phyloP scores from a whole-genome alignment of 2,329 filamentous ascomycete species.

The Metarhizium album region DNA sequence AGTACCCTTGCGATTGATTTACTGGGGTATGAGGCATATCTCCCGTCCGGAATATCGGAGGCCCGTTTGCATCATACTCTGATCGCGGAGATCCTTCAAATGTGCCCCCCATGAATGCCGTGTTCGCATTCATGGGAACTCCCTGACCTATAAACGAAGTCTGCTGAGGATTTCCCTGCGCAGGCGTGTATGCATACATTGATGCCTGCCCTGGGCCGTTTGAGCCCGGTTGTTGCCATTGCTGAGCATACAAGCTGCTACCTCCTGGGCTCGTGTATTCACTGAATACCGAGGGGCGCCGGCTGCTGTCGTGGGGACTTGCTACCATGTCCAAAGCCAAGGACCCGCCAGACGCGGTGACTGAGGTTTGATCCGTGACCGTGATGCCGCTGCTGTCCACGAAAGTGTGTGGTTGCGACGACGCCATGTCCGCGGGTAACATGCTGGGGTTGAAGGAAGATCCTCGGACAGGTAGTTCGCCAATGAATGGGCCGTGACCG shows the following conservation, averaged over 20 bases:
- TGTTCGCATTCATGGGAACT: conserved; percentile 22
- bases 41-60: conserved; percentile 22
- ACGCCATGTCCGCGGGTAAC: conserved; percentile 28
- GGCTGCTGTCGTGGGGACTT: conserved; percentile 32
- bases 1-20: conserved; percentile 21
- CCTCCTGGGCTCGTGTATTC: conserved; percentile 34
- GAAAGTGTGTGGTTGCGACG: conserved; percentile 29
- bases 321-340: conserved; percentile 37
- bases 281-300: conserved; percentile 34
- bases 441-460: conserved; percentile 30
- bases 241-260: conserved; percentile 29
- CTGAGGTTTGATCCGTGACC: conserved; percentile 22
- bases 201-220: conserved; percentile 28
- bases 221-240: conserved; percentile 33
- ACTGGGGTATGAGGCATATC: conserved; percentile 20
- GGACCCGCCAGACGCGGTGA: conserved; percentile 22
- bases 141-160: conserved; percentile 20
- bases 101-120: conserved; percentile 22
- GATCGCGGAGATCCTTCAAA: conserved; percentile 24
- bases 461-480: conserved; percentile 33
- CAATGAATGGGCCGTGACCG: conserved; percentile 25
- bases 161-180: conserved; percentile 22
- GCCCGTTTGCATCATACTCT: conserved; percentile 21
- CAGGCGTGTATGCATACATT: conserved; percentile 35
- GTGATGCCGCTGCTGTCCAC: conserved; percentile 26